phyloP scores from a whole-genome alignment of 768 basidiomycete species.

The Auricularia sp. region DNA sequence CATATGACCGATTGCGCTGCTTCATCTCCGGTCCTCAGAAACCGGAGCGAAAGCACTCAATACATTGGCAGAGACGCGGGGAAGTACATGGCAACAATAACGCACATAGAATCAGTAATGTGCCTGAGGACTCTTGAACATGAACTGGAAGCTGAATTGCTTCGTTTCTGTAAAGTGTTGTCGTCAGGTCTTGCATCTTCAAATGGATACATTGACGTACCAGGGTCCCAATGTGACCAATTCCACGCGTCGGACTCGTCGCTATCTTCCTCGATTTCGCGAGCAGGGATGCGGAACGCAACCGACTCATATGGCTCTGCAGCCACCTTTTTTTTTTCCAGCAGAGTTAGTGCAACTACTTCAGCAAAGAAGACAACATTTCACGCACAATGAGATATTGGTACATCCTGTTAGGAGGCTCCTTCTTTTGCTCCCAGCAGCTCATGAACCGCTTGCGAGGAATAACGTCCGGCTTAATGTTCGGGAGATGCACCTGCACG shows the following conservation, averaged over 20 bases:
- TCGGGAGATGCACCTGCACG: conserved; percentile 93
- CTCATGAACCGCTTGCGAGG: conserved; percentile 93
- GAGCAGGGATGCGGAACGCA: conserved; percentile 95
- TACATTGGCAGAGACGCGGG: too few relatives aligned
- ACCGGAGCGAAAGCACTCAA: too few relatives aligned
- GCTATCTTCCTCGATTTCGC: conserved; percentile 82
- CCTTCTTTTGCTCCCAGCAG: conserved; percentile 93
- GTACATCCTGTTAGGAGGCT: conserved; percentile 90
- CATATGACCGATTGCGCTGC: too few relatives aligned
- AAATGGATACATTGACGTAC: neutral
- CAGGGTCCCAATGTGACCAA: conserved; percentile 98
- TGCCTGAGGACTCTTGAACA: conserved; percentile 40
- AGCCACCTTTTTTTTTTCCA: conserved; percentile 61
- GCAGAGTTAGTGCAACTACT: too few relatives aligned
- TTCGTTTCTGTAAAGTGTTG: conserved; percentile 58
- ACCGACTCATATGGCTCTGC: conserved; percentile 99
- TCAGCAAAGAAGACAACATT: too few relatives aligned
- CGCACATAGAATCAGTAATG: neutral
- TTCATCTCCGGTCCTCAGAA: too few relatives aligned
- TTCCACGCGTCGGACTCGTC: conserved; percentile 87
- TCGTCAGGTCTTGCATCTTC: neutral
- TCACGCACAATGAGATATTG: conserved; percentile 89
- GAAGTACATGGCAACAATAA: too few relatives aligned
- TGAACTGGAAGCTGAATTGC: conserved; percentile 96
- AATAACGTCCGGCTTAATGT: conserved; percentile 76